These are phyloP conservation scores for Ramaria sp. DNA, from an alignment of 768 basidiomycete genomes.

Conservation along the genomic window DNA sequence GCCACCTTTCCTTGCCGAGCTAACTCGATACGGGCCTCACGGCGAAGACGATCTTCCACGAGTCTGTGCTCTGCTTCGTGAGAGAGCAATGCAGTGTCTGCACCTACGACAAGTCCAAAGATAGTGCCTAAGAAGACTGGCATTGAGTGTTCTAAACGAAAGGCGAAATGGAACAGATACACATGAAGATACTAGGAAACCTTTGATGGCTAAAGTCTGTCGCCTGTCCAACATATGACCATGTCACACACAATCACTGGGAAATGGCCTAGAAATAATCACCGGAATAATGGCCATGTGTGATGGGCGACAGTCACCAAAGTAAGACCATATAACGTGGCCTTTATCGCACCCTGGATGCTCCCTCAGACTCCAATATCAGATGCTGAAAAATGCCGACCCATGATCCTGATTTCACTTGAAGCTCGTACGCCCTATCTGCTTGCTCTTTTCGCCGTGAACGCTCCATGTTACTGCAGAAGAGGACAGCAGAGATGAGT, in stretches of 20 bases:
- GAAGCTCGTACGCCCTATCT: slow-evolving; percentile 47
- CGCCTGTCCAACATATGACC: slow-evolving; percentile 33
- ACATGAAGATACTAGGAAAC: slow-evolving; percentile 68
- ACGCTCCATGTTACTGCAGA: slow-evolving; percentile 13
- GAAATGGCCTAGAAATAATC: neutral
- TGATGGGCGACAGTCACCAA: slow-evolving; percentile 52
- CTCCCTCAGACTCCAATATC: slow-evolving; percentile 1
- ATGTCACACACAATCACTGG: neutral
- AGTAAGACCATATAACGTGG: slow-evolving; percentile 47
- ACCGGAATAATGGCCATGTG: slow-evolving; percentile 69
- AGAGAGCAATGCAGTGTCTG: slow-evolving; percentile 62
- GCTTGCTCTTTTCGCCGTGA: slow-evolving; percentile 41
- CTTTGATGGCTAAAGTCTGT: slow-evolving; percentile 75
- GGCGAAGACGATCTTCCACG: slow-evolving; percentile 59
- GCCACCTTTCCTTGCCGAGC: slow-evolving; percentile 64
- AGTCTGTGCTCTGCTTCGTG: slow-evolving; percentile 58
- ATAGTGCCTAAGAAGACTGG: slow-evolving; percentile 35
- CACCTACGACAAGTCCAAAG: slow-evolving; percentile 60
- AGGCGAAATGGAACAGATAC: slow-evolving; percentile 18
- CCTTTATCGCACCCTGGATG: slow-evolving; percentile 41
- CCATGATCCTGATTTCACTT: slow-evolving; percentile 46
- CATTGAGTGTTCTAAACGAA: neutral
- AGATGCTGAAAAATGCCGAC: slow-evolving; percentile 26
- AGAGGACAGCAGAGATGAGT: no score
- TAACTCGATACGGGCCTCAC: slow-evolving; percentile 66